Evolutionary conservation across 768 basidiomycete species (phyloP).

Genomic region (Leccinum variicolor): DNA sequence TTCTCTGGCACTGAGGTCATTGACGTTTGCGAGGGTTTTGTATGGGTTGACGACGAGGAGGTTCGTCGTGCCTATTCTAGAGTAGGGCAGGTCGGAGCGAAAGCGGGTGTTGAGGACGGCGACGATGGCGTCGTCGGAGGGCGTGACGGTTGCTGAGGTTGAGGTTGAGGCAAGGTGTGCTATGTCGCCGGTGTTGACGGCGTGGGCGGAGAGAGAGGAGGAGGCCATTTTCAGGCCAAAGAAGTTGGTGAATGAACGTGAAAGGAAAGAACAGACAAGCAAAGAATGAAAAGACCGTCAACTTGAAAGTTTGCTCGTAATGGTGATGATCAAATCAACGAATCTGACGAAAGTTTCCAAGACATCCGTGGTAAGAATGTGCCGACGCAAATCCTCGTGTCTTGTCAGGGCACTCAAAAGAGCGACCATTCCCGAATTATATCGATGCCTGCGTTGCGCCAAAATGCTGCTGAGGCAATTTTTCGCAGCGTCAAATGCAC

Average conservation of each 20-base stretch:
- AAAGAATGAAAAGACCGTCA: constrained; percentile 1
- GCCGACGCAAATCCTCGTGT: constrained; percentile 10
- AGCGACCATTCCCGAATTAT: constrained; percentile 18
- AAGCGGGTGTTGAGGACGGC: constrained; percentile 81
- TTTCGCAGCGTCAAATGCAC: constrained; percentile 12
- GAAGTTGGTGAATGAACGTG: constrained; percentile 18
- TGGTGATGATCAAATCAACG: constrained; percentile 9
- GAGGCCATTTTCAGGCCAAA: constrained; percentile 39
- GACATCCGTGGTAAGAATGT: constrained; percentile 14
- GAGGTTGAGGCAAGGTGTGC: constrained; percentile 72
- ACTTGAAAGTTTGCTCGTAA: neutral
- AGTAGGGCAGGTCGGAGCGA: constrained; percentile 81
- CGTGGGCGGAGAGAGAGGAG: constrained; percentile 39
- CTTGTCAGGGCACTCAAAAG: constrained; percentile 23
- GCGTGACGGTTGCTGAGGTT: constrained; percentile 64
- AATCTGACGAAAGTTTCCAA: constrained; percentile 11
- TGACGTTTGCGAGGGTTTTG: constrained; percentile 73
- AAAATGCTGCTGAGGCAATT: constrained; percentile 10
- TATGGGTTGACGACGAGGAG: constrained; percentile 85
- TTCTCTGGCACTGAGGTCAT: constrained; percentile 77
- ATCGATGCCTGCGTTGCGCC: constrained; percentile 9
- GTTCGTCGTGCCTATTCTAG: constrained; percentile 66
- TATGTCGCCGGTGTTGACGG: constrained; percentile 70
- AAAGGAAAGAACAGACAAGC: constrained; percentile 14
- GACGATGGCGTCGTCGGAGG: constrained; percentile 81